phyloP scores from a whole-genome alignment of 1,284 basidiomycete genomes.

The Cryptococcus hybrid region DNA sequence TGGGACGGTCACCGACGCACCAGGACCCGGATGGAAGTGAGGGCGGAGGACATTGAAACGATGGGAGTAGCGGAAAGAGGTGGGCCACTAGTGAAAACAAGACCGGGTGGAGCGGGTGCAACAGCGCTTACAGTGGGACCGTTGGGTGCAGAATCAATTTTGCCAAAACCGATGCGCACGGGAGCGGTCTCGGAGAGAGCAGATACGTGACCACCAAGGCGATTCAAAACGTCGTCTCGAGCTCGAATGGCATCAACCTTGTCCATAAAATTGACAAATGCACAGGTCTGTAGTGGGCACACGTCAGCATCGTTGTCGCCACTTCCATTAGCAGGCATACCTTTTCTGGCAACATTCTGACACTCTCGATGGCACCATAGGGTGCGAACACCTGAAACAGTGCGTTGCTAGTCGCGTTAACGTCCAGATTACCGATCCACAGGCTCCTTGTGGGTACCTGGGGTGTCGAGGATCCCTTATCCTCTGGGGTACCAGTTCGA shows the following conservation, averaged over 20 bases:
- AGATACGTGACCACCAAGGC: conserved; percentile 82
- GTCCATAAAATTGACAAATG: conserved; percentile 98
- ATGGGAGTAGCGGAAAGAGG: conserved; percentile 19
- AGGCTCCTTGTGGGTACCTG: conserved; percentile 92
- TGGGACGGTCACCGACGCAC: conserved; percentile 24
- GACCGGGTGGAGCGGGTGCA: conserved; percentile 55
- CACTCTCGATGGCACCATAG: conserved; percentile 93
- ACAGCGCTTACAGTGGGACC: conserved; percentile 71
- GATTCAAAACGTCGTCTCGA: conserved; percentile 93
- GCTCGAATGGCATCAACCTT: conserved; percentile 90
- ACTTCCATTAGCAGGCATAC: conserved; percentile 52
- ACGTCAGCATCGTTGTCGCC: not conserved
- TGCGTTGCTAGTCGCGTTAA: conserved; percentile 88
- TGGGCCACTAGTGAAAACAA: conserved; percentile 57
- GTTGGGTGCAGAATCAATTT: conserved; percentile 83
- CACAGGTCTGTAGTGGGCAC: conserved; percentile 70
- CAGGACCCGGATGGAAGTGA: conserved; percentile 50
- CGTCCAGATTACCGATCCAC: conserved; percentile 97
- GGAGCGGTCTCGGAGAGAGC: conserved; percentile 89
- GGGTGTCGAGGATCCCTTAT: conserved; percentile 38
- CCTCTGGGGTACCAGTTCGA: conserved; percentile 41
- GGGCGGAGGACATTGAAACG: conserved; percentile 26
- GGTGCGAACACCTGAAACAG: conserved; percentile 92
- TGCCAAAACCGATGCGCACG: conserved; percentile 96
- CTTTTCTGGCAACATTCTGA: conserved; percentile 93